These are phyloP conservation scores for Daedaleopsis nitida DNA, from an alignment of 768 basidiomycete genomes.

Conservation along the genomic window DNA sequence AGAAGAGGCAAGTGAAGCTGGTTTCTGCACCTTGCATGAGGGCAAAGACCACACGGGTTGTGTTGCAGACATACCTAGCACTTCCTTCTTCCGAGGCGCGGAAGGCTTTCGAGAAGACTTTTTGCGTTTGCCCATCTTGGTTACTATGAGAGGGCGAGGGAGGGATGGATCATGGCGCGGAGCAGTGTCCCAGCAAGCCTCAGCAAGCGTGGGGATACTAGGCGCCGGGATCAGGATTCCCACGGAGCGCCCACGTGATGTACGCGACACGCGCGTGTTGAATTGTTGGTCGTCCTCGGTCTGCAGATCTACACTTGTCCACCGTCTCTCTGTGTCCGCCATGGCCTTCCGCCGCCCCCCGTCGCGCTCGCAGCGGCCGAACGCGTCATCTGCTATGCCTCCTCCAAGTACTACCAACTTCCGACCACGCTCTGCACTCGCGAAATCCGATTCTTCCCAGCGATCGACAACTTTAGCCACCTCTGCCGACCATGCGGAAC, in stretches of 20 bases:
- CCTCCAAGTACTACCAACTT: constrained; percentile 33
- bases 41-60: constrained; percentile 4
- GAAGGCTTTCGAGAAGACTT: constrained; percentile 84
- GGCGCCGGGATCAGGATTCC: constrained; percentile 9
- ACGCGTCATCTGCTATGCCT: constrained; percentile 34
- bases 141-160: not conserved
- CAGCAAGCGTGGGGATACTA: not conserved
- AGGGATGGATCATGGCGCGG: too few relatives aligned
- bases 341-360: constrained; percentile 70
- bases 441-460: constrained; percentile 42
- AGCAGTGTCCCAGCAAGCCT: too few relatives aligned
- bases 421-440: constrained; percentile 52
- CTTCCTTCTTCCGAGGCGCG: constrained; percentile 64
- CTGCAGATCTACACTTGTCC: constrained; percentile 10
- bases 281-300: not conserved
- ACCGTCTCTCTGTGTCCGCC: constrained; percentile 8
- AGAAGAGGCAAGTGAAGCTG: constrained; percentile 84
- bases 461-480: constrained; percentile 31
- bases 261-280: constrained; percentile 21
- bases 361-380: constrained; percentile 38
- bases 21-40: constrained; percentile 52
- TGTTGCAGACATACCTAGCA: constrained; percentile 58
- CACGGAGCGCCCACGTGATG: constrained; percentile 22
- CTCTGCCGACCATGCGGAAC: constrained; percentile 26
- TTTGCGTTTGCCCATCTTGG: constrained; percentile 84